These are phyloP conservation scores for Hansenula sp. DNA, from an alignment of 1,139 yeast species.

Conservation along the genomic window DNA sequence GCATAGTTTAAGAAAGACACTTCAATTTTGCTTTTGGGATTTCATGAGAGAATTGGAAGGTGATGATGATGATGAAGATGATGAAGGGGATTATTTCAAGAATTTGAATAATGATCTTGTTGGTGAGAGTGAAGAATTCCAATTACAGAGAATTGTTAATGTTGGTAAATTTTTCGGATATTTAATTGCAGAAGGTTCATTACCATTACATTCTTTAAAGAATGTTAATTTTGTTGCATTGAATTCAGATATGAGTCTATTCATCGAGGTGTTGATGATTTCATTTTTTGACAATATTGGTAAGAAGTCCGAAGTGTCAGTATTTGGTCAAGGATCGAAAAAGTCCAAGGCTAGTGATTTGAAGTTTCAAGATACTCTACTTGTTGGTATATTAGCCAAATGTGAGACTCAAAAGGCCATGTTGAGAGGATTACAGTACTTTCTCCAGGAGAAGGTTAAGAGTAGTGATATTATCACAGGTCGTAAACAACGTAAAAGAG, in stretches of 20 bases:
- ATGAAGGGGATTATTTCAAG: conserved; percentile 25
- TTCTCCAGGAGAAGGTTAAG: conserved; percentile 50
- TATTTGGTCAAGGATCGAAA: conserved; percentile 42
- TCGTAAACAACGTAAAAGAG: conserved; percentile 54
- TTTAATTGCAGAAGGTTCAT: conserved; percentile 64
- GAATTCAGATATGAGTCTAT: conserved; percentile 59
- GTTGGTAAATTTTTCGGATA: conserved; percentile 78
- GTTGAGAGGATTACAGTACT: conserved; percentile 70
- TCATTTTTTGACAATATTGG: conserved; percentile 64
- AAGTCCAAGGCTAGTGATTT: conserved; percentile 31
- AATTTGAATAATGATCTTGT: conserved; percentile 26
- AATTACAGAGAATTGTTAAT: conserved; percentile 58
- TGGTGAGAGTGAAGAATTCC: conserved; percentile 39
- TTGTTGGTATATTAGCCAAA: conserved; percentile 52
- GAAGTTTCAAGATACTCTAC: conserved; percentile 47
- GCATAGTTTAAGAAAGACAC: conserved; percentile 67
- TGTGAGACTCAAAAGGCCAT: conserved; percentile 61
- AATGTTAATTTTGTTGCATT: conserved; percentile 73
- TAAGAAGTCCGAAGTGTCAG: conserved; percentile 53
- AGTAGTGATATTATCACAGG: conserved; percentile 51
- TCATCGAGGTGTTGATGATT: conserved; percentile 69
- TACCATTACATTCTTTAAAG: conserved; percentile 69
- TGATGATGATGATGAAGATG: conserved; percentile 38
- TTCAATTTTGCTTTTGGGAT: conserved; percentile 92
- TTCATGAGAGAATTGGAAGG: conserved; percentile 68